Percentiles rank a stretch among this genome's conserved stretches.
These are phyloP conservation scores for Backusella sp. DNA, from an alignment of 192 early-diverging fungal species.

Conservation along the genomic window DNA sequence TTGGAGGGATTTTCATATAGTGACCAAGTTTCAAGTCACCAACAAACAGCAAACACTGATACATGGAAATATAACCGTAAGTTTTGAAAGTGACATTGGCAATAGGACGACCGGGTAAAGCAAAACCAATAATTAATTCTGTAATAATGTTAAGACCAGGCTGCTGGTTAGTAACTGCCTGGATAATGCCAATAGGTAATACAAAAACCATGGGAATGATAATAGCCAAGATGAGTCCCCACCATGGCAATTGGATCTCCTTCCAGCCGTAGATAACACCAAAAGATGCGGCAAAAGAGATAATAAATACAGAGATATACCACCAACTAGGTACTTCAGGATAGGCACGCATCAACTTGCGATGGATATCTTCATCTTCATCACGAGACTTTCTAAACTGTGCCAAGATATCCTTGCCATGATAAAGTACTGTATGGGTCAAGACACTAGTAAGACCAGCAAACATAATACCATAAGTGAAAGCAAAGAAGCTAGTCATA, in stretches of 20 bases:
- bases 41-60: conserved; percentile 73
- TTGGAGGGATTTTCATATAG: conserved; percentile 71
- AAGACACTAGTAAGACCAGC: conserved; percentile 54
- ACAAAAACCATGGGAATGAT: conserved; percentile 61
- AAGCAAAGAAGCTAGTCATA: conserved; percentile 47
- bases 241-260: conserved; percentile 67
- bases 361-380: conserved; percentile 62
- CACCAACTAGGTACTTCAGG: conserved; percentile 65
- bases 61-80: conserved; percentile 75
- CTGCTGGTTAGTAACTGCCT: conserved; percentile 73
- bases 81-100: conserved; percentile 88
- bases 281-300: conserved; percentile 43
- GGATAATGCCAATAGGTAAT: conserved; percentile 81
- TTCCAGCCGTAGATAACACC: conserved; percentile 46
- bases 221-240: conserved; percentile 66
- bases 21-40: conserved; percentile 77
- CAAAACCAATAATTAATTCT: conserved; percentile 82
- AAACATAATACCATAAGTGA: conserved; percentile 53
- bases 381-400: conserved; percentile 39
- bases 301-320: conserved; percentile 50
- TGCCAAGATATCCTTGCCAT: conserved; percentile 52
- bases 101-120: conserved; percentile 76
- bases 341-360: conserved; percentile 68
- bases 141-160: conserved; percentile 84
- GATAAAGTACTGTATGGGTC: conserved; percentile 59